Percentiles rank a stretch among this genome's conserved stretches.
phyloP scores from a whole-genome alignment of 164 flowering plant genomes.

The Houttuynia cordata region DNA sequence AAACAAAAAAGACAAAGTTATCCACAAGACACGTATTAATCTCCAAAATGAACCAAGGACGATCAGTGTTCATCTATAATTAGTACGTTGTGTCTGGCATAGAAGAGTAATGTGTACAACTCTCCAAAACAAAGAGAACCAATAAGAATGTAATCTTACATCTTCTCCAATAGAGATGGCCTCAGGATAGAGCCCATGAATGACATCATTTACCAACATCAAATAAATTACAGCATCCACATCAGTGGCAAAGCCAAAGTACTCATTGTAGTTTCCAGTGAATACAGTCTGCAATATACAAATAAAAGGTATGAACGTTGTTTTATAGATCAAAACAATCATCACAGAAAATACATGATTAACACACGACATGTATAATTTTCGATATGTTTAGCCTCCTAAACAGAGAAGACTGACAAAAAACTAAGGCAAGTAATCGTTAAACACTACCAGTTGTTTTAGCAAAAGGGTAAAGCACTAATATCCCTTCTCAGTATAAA shows the following conservation, averaged over 20 bases:
- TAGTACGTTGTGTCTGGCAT: neutral
- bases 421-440: neutral
- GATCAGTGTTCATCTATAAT: neutral
- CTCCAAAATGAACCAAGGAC: neutral
- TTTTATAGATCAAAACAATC: neutral
- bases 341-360: too few species aligned
- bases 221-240: conserved; percentile 89
- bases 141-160: conserved; percentile 38
- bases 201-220: conserved; percentile 94
- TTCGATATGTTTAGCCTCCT: neutral
- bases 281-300: conserved; percentile 50
- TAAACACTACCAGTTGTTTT: neutral
- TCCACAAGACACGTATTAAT: neutral
- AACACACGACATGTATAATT: neutral
- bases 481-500: neutral
- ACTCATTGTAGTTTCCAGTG: conserved; percentile 93
- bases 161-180: conserved; percentile 92
- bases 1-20: neutral
- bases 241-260: conserved; percentile 90
- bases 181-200: conserved; percentile 90
- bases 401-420: too few species aligned
- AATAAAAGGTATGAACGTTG: neutral
- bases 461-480: neutral
- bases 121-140: neutral
- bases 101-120: neutral